Base-by-base conservation (phyloP, 1,284 basidiomycete genomes). In the Pascua sp. region DNA sequence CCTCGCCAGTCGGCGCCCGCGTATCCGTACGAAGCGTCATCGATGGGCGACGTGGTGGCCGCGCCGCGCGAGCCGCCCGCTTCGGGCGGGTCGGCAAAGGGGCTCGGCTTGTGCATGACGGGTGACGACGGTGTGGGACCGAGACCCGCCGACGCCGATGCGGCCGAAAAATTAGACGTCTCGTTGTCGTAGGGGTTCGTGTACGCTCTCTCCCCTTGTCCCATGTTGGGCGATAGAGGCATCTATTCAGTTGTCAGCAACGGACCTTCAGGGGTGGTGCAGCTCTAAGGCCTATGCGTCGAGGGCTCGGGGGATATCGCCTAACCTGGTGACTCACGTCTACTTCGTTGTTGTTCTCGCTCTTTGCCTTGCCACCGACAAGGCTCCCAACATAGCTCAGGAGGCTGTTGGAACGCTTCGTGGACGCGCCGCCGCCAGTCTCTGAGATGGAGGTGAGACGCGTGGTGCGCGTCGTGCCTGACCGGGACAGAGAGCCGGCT, bases 1-100 rank as follows among this genome's bases (percentile, higher is more conserved):
- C 68, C 68, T 11, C 68, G 55, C 71, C 69, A 73, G 8, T 57
- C 55, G 2, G 66, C 58, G 1, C 71, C 71, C 7, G 51, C 61
- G 47, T 69, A 72, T 1, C 64, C 60, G 40, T 63, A 65, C 0
- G 51, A 62, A 11, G 50, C 59, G 0, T 47, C 67, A 13, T 56
- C 59, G 9, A 49, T 50, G 5, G 63, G 59, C 11, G 59, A 58
- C 0, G 51, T 8, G 44, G 54, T 24, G 47, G 58, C 24, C 54
- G 45, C n/a, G 38, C 36, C 41, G 36, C 17, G 49, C 10, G 24
- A 37, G 36, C 24, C 54, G 47, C 17, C 39, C 15, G 63, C 56
- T 18, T 59, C 41, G 2, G 53, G 43, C 2, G 67, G 64, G 49
- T 68, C 68, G 10, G 63, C 63, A 44, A 71, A 68, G 4, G 68